These are phyloP conservation scores for Malassezia sp. DNA, from an alignment of 1,284 basidiomycete species.

Conservation along the genomic window DNA sequence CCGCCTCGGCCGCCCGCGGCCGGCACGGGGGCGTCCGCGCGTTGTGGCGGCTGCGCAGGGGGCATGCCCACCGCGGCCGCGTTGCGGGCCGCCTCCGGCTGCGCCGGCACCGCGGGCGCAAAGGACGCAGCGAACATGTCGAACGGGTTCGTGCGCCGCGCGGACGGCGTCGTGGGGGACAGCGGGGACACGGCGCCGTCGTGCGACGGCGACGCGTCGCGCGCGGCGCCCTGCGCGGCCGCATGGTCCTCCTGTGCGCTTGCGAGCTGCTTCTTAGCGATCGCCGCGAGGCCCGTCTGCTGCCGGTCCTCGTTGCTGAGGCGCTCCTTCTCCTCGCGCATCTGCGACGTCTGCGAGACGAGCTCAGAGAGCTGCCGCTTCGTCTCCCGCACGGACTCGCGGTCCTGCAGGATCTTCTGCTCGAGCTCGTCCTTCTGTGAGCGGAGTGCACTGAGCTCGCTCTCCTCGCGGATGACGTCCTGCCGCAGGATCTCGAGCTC, in stretches of 20 bases:
- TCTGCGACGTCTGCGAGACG: slow-evolving; percentile 60
- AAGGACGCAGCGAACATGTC: slow-evolving; percentile 57
- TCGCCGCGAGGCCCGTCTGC: slow-evolving; percentile 85
- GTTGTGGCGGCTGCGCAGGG: slow-evolving; percentile 6
- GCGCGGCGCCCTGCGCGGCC: not conserved
- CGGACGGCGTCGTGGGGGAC: not conserved
- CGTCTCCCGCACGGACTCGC: slow-evolving; percentile 80
- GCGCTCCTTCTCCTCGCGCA: slow-evolving; percentile 73
- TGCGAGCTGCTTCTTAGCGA: slow-evolving; percentile 83
- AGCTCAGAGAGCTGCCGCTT: slow-evolving; percentile 73
- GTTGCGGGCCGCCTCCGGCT: slow-evolving; percentile 25
- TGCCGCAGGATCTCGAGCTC: slow-evolving; percentile 66
- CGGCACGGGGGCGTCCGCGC: not conserved
- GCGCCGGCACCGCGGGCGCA: not conserved
- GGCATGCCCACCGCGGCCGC: slow-evolving; percentile 26
- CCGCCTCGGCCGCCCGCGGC: not conserved
- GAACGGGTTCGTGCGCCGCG: slow-evolving; percentile 62
- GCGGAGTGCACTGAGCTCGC: slow-evolving; percentile 74
- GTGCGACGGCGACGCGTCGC: not conserved
- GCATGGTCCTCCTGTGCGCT: slow-evolving; percentile 65
- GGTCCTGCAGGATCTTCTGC: slow-evolving; percentile 73
- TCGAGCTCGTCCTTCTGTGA: slow-evolving; percentile 89
- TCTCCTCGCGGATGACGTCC: slow-evolving; percentile 79
- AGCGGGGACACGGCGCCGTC: too few species aligned
- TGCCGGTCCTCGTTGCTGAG: slow-evolving; percentile 84